A percentile compares a stretch with the other conserved stretches of the same genome.
Conservation (phyloP, 1,284 basidiomycete species). For the Xerocomus minutiporus region DNA sequence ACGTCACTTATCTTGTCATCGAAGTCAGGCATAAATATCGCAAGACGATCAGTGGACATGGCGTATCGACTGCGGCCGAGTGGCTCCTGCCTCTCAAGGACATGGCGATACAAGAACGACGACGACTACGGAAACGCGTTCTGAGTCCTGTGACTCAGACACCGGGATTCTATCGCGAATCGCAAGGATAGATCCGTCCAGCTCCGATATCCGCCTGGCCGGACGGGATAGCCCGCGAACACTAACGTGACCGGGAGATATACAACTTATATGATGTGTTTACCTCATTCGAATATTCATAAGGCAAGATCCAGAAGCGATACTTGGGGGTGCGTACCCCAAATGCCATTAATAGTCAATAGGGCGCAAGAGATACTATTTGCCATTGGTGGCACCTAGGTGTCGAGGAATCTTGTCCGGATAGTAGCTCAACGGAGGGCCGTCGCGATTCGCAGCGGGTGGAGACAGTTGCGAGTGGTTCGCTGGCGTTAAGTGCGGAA, state of each 20-base stretch:
- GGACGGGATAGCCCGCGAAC: background rate
- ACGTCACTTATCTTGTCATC: conserved; percentile 1
- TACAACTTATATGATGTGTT: background rate
- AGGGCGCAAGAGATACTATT: conserved; percentile 1
- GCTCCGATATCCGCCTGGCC: conserved; percentile 11
- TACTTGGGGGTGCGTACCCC: conserved; percentile 7
- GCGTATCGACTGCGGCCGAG: background rate
- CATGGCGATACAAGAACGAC: background rate
- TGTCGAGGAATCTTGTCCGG: background rate
- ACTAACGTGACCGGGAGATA: background rate
- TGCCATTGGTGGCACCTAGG: conserved; percentile 2
- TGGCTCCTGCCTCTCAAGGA: background rate
- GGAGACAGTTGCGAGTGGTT: background rate
- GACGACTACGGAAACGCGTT: background rate
- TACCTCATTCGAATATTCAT: conserved; percentile 9
- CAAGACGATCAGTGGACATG: background rate
- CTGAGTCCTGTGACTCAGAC: background rate
- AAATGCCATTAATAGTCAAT: conserved; percentile 5
- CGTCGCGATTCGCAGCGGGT: conserved; percentile 13
- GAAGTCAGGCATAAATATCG: background rate
- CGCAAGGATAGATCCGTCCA: conserved; percentile 4
- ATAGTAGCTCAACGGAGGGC: conserved; percentile 8
- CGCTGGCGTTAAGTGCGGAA: background rate
- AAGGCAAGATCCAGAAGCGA: background rate
- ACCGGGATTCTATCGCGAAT: conserved; percentile 4